Conservation (phyloP, 2,329 filamentous ascomycete genomes). For the Pseudodiploospora longispora region DNA sequence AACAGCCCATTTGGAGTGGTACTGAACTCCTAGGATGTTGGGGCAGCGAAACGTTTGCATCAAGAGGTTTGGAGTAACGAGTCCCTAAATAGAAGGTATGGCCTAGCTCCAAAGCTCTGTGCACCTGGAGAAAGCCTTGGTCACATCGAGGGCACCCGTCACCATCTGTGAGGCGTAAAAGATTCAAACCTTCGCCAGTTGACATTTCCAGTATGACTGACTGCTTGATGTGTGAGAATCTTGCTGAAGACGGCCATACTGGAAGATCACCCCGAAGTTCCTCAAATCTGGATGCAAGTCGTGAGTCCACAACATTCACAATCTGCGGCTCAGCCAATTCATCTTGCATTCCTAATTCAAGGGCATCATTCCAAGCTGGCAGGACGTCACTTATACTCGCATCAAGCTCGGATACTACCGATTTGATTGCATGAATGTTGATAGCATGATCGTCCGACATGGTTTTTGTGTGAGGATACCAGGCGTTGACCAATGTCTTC, state of each 20-base stretch:
- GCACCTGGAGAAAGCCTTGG: constrained; percentile 52
- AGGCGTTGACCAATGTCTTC: constrained; percentile 60
- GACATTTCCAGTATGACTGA: constrained; percentile 22
- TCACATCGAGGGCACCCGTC: constrained; percentile 67
- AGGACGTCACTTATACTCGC: constrained; percentile 55
- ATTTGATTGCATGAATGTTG: constrained; percentile 55
- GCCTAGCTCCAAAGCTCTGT: constrained; percentile 78
- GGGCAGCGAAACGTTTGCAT: constrained; percentile 47
- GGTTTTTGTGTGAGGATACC: constrained; percentile 42
- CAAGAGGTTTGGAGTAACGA: constrained; percentile 71
- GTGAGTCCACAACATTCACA: constrained; percentile 28
- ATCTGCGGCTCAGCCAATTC: constrained; percentile 9
- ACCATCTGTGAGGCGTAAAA: constrained; percentile 58
- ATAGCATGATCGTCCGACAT: constrained; percentile 25
- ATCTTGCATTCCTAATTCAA: constrained; percentile 12
- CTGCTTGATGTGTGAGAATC: constrained; percentile 8
- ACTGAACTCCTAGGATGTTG: constrained; percentile 25
- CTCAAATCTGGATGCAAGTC: constrained; percentile 18
- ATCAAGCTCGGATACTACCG: constrained; percentile 59
- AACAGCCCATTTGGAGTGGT: constrained; percentile 86
- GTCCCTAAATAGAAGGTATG: constrained; percentile 94
- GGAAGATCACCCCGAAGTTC: constrained; percentile 16
- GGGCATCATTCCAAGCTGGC: constrained; percentile 41
- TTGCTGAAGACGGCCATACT: constrained; percentile 14
- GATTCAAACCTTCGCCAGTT: constrained; percentile 39